These are phyloP conservation scores for Thalassia testudinum DNA, from an alignment of 116 monocot genomes.

Conservation along the genomic window DNA sequence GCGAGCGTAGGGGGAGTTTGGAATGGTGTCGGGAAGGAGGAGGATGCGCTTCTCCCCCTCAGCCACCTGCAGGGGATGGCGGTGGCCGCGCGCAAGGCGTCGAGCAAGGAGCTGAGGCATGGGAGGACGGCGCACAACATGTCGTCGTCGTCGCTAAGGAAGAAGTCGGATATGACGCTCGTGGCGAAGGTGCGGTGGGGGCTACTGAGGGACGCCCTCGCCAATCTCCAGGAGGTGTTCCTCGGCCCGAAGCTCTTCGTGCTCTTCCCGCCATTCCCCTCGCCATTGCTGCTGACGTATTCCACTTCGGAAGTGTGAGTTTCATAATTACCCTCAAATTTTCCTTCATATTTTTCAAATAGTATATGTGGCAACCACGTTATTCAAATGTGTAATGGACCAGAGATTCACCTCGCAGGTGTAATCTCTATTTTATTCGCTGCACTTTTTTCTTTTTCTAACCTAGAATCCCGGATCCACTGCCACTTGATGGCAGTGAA, in stretches of 20 bases:
- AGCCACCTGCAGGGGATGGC: no score
- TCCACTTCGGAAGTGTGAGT: constrained; percentile 21
- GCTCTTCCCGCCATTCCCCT: constrained; percentile 59
- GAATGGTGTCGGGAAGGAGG: no score
- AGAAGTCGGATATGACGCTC: constrained; percentile 35
- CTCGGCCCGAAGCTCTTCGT: constrained; percentile 55
- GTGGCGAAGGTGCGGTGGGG: constrained; percentile 17
- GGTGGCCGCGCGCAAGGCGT: no score
- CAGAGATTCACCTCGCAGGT: no score
- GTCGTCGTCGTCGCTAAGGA: constrained; percentile 24
- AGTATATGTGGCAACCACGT: no score
- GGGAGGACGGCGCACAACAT: constrained; percentile 27
- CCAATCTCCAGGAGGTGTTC: constrained; percentile 43
- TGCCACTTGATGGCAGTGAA: no score
- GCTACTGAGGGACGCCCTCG: constrained; percentile 11
- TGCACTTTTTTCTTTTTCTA: no score
- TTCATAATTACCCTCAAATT: no score
- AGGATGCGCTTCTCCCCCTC: no score
- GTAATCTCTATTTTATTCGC: not conserved
- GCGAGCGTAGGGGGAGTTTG: no score
- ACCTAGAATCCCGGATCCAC: no score
- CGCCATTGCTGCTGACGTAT: constrained; percentile 33
- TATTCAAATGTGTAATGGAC: not conserved
- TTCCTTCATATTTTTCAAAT: not conserved
- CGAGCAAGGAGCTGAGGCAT: constrained; percentile 11